A percentile compares a stretch with the other conserved stretches of the same genome.
Conservation (phyloP, 2,329 filamentous ascomycete genomes). For the Chaetomium strumarium region DNA sequence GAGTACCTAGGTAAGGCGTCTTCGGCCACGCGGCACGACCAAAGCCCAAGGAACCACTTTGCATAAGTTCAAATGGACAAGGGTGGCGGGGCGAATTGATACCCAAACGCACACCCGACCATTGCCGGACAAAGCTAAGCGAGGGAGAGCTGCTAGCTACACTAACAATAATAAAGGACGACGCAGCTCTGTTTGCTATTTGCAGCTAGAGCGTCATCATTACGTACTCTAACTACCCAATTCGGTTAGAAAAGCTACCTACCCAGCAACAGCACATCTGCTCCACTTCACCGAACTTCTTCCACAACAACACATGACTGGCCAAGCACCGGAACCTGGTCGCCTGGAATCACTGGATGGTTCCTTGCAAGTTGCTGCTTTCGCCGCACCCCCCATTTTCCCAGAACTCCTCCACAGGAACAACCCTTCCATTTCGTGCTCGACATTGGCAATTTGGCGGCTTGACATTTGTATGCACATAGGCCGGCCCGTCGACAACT, state of each 20-base stretch:
- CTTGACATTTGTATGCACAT: background rate
- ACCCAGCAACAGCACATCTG: too few relatives aligned
- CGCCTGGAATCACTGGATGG: too few relatives aligned
- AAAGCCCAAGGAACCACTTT: too few relatives aligned
- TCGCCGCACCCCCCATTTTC: constrained; percentile 22
- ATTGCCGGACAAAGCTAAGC: background rate
- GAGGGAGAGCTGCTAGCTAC: too few relatives aligned
- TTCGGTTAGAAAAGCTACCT: background rate
- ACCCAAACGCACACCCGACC: background rate
- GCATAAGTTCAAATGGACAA: too few relatives aligned
- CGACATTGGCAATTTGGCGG: constrained; percentile 4
- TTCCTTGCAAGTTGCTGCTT: background rate
- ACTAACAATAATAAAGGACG: too few relatives aligned
- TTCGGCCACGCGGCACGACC: too few relatives aligned
- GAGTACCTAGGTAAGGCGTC: too few relatives aligned
- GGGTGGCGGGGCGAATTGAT: background rate
- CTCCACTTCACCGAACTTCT: too few relatives aligned
- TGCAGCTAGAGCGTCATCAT: background rate
- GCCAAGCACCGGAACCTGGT: too few relatives aligned
- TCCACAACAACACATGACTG: background rate
- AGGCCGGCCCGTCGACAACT: background rate
- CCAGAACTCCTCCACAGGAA: constrained; percentile 16
- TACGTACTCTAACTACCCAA: background rate
- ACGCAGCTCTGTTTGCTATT: background rate
- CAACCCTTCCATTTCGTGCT: constrained; percentile 6